A percentile compares a stretch with the other conserved stretches of the same genome.
phyloP scores from a whole-genome alignment of 208 protist genomes.

The Leishmania arabica region DNA sequence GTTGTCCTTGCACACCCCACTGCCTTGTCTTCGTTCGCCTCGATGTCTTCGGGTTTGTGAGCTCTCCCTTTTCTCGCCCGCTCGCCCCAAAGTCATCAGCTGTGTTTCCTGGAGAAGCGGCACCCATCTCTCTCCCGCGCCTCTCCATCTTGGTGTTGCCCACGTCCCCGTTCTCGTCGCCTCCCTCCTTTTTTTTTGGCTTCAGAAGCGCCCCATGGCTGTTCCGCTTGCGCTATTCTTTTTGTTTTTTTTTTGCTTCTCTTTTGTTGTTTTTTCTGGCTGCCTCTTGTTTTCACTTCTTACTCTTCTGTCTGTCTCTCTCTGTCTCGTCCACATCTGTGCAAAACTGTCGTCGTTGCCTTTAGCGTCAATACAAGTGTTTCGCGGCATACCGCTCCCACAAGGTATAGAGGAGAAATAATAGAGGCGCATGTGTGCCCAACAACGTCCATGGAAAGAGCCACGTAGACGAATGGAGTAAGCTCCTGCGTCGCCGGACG shows the following conservation, averaged over 20 bases:
- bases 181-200: neutral
- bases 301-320: neutral
- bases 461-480: neutral
- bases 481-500: neutral
- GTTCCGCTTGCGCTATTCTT: neutral
- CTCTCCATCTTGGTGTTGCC: neutral
- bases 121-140: neutral
- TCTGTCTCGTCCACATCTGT: neutral
- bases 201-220: neutral
- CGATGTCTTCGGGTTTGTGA: neutral
- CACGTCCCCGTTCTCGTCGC: neutral
- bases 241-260: neutral
- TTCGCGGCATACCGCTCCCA: neutral
- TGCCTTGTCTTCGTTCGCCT: neutral
- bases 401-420: neutral
- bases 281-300: neutral
- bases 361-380: neutral
- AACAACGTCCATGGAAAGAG: neutral
- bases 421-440: neutral
- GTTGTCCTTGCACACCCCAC: too few relatives aligned
- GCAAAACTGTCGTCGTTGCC: neutral
- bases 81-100: neutral
- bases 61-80: neutral
- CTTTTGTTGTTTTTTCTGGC: neutral
- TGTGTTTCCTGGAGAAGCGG: neutral